Evolutionary conservation across 2,329 filamentous ascomycete genomes (phyloP).

Genomic region (Alternaria gaisen): DNA sequence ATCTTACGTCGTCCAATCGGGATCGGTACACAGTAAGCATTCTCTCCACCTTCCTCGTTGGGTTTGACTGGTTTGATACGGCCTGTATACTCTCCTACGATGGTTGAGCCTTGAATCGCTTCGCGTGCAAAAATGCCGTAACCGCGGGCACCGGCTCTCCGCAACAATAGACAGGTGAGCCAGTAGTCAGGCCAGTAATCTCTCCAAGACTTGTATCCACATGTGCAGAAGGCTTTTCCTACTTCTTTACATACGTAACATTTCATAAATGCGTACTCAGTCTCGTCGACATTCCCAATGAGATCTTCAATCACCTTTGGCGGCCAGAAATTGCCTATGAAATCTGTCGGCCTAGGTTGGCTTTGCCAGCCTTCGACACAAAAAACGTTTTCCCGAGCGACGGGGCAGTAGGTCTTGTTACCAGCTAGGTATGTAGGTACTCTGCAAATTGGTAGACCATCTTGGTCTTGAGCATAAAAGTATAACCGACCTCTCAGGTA

Average conservation of each 20-base stretch:
- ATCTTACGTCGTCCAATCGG: too few relatives aligned
- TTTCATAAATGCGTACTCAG: not conserved
- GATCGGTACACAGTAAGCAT: too few relatives aligned
- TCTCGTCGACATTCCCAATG: not conserved
- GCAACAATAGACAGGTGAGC: too few relatives aligned
- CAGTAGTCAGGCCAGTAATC: not conserved
- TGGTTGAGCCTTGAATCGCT: too few relatives aligned
- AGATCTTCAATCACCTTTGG: not conserved
- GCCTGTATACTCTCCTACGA: too few relatives aligned
- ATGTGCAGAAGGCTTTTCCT: not conserved
- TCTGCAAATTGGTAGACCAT: not conserved
- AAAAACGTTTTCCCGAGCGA: not conserved
- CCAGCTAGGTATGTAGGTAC: not conserved
- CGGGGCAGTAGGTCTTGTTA: not conserved
- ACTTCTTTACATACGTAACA: not conserved
- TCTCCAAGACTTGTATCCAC: not conserved
- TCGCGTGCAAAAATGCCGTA: too few relatives aligned
- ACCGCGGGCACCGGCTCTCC: too few relatives aligned
- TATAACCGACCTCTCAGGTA: not conserved
- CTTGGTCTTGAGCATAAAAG: not conserved
- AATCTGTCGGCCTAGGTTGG: not conserved
- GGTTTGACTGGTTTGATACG: too few relatives aligned
- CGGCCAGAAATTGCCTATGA: slow-evolving; percentile 1
- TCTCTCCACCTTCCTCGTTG: too few relatives aligned
- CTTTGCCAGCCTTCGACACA: not conserved